Evolutionary conservation across 2,329 filamentous ascomycete species (phyloP), one percentile per base, ranked within the genome.

Genomic region (Celoporthe dispersa): DNA sequence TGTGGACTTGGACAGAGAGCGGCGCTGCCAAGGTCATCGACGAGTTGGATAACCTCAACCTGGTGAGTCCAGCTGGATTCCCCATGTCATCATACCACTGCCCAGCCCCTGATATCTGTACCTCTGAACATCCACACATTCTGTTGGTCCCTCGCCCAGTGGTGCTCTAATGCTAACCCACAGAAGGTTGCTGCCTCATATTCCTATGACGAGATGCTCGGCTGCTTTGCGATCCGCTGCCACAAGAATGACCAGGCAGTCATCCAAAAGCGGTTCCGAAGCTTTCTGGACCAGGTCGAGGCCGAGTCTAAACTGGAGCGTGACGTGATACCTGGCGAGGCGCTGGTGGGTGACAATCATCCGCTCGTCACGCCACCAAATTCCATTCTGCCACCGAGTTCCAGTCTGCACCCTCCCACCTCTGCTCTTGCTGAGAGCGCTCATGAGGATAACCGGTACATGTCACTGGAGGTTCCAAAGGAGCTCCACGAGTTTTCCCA

Each of bases 281-380:
- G 44, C 31, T 51, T 62, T 3, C 66, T 62, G 19, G 35, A 55
- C n/a, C 41, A 68, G 51, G 31, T 72, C 16, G 62, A 66, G 44
- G n/a, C 22, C 37, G 66, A 98, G n/a, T 35, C 59, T 39, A 62
- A 53, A 9, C 2, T 41, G 25, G 41, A 64, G 25, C 25, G 11
- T 4, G 33, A 22, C 28, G 19, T 28, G 16, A 9, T 25, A 14
- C 19, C 31, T 19, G 41, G 31, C 11, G 41, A 19, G n/a, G 19
- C 19, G 31, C 25, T 64, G 39, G 19, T 41, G 14, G 5, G 28
- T 48, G 19, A 22, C 41, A 14, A n/a, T 12, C 62, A 64, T n/a
- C 39, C 62, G 22, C n/a, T 64, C 19, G 62, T 64, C 39, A 7
- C 22, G 28, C 62, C n/a, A 22, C 28, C 41, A 11, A 19, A 28